Base-by-base conservation (phyloP, 23 red algal genomes). In the Agarophyton chilense region DNA sequence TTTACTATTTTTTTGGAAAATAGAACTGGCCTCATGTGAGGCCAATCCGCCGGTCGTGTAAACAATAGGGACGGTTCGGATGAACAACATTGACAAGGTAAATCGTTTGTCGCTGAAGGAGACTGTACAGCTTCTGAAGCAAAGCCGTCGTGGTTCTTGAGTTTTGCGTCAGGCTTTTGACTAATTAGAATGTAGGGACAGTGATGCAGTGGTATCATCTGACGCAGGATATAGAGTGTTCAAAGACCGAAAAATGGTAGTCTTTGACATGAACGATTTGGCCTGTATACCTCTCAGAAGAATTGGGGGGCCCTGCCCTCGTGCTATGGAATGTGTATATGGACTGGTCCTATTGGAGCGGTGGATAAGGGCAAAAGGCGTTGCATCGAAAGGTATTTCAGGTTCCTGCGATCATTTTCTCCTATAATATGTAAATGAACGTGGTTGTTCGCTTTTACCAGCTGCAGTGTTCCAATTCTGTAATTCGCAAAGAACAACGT, bases 41-140 rank as follows among this genome's bases (percentile, higher is more conserved):
- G 12, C n/a, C n/a, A n/a, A n/a, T n/a, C n/a, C n/a, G n/a, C n/a
- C n/a, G n/a, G n/a, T n/a, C n/a, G n/a, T n/a, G n/a, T n/a, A n/a
- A n/a, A n/a, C 38, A 49, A 36, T 74, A 74, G 68, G 68, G n/a
- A 74, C 68, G 17, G 34, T 74, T 6, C 68, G 29, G n/a, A 8
- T 74, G 26, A 74, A 36, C 29, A 74, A 74, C 38, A 7, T 74
- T n/a, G 68, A 74, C 29, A 17, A 9, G 18, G 17, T 8, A 7
- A 74, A 74, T 34, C 36, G 68, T 24, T 5, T 7, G 8, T 8
- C 21, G 9, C 8, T 74, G n/a, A 74, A 74, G 34, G 43, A 38
- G 38, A 29, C 68, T 17, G 38, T 74, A 36, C 11, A 74, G 16
- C 10, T 36, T n/a, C n/a, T 42, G 68, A 31, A 74, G 34, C 17